phyloP scores from a whole-genome alignment of 139 green algal species.

The Coelastrella sp. region DNA sequence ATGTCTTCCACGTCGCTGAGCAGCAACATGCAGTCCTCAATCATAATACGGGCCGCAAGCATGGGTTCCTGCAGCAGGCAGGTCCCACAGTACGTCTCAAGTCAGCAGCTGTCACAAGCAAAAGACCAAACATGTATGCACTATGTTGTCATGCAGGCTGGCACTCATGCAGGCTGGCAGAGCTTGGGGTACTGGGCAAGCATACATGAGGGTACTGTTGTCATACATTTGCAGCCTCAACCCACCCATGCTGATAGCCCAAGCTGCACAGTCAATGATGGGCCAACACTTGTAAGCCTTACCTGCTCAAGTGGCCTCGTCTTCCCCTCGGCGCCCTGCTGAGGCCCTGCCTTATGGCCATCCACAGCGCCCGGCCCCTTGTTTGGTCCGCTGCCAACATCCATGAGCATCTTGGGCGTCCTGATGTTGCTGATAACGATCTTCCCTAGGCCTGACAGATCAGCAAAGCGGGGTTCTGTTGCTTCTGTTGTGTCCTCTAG shows the following conservation, averaged over 20 bases:
- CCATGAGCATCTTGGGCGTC: conserved; percentile 66
- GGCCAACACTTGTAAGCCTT: not conserved
- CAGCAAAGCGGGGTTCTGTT: conserved; percentile 13
- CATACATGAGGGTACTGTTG: too few relatives aligned
- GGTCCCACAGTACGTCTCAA: too few relatives aligned
- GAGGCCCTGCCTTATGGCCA: not conserved
- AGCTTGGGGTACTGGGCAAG: too few relatives aligned
- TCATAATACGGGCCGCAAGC: conserved; percentile 95
- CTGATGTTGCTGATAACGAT: conserved; percentile 71
- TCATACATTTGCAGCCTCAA: too few relatives aligned
- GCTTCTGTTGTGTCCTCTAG: conserved; percentile 23
- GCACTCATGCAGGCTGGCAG: too few relatives aligned
- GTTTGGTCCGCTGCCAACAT: conserved; percentile 31
- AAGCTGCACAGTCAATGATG: too few relatives aligned
- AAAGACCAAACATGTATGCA: too few relatives aligned
- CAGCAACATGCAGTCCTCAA: conserved; percentile 96
- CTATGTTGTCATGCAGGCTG: too few relatives aligned
- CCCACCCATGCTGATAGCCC: too few relatives aligned
- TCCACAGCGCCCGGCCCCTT: not conserved
- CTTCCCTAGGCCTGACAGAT: conserved; percentile 59
- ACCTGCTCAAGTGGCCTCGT: conserved; percentile 39
- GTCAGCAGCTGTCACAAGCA: too few relatives aligned
- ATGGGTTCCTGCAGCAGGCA: conserved; percentile 86
- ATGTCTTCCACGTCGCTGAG: conserved; percentile 96
- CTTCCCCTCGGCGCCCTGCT: not conserved